These are phyloP conservation scores for Diaporthe capsici DNA, from an alignment of 2,329 filamentous ascomycete species.

Conservation along the genomic window DNA sequence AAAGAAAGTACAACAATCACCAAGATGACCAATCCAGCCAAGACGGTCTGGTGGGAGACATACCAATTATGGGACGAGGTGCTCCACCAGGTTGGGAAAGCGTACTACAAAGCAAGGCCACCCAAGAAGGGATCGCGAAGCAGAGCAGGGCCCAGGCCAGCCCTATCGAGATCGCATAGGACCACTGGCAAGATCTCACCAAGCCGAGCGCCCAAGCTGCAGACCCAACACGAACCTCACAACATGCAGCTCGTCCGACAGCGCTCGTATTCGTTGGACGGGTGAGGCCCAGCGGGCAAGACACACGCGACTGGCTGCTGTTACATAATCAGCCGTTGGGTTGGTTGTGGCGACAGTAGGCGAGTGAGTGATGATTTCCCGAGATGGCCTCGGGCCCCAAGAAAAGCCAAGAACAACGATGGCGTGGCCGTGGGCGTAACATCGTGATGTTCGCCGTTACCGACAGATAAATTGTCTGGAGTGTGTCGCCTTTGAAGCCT, in stretches of 20 bases:
- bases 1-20: neutral
- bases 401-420: slow-evolving; percentile 20
- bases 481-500: neutral
- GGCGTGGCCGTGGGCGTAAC: neutral
- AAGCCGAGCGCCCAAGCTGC: neutral
- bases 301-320: neutral
- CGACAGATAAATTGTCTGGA: neutral
- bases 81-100: slow-evolving; percentile 55
- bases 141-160: slow-evolving; percentile 10
- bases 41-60: slow-evolving; percentile 51
- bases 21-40: slow-evolving; percentile 39
- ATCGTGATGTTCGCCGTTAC: neutral
- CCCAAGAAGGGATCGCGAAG: slow-evolving; percentile 16
- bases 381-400: too few species aligned
- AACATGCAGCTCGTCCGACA: slow-evolving; percentile 34
- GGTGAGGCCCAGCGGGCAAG: neutral
- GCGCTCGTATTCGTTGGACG: slow-evolving; percentile 16
- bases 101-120: slow-evolving; percentile 51
- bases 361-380: neutral
- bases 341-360: neutral
- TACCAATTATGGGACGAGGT: slow-evolving; percentile 56
- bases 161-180: slow-evolving; percentile 10
- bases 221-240: slow-evolving; percentile 11
- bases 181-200: neutral
- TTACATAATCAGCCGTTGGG: neutral